Evolutionary conservation across 208 protist genomes (phyloP).

Genomic region (Acanthamoeba triangularis): DNA sequence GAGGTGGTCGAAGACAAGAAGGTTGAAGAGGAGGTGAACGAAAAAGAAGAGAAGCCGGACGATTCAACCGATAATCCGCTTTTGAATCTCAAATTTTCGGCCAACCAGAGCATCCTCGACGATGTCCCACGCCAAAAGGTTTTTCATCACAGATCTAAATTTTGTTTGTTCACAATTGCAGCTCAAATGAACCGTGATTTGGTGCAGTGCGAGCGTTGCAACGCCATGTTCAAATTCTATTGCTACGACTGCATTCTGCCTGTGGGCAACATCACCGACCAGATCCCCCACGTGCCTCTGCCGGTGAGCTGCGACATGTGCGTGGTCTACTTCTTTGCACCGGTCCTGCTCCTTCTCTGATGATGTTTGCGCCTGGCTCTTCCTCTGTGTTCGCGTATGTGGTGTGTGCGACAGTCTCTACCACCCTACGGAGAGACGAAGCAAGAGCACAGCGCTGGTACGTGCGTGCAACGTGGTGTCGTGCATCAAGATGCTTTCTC

Average conservation of each 20-base stretch:
- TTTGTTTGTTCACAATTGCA: background rate
- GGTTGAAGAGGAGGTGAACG: background rate
- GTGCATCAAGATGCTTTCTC: background rate
- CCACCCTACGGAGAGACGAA: background rate
- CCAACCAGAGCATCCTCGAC: background rate
- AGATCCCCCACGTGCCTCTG: background rate
- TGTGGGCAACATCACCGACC: background rate
- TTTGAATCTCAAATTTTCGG: background rate
- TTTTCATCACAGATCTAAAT: background rate
- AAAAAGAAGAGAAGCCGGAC: background rate
- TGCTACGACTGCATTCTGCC: conserved; percentile 10
- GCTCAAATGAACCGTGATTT: background rate
- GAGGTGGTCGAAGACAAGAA: background rate
- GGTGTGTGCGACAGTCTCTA: background rate
- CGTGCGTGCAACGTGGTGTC: background rate
- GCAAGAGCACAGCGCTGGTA: conserved; percentile 42
- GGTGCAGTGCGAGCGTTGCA: conserved; percentile 7
- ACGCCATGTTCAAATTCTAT: conserved; percentile 3
- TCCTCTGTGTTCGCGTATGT: background rate
- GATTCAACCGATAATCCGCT: background rate
- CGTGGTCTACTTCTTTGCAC: background rate
- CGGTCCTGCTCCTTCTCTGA: background rate
- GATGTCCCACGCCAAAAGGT: background rate
- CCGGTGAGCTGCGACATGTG: conserved; percentile 43
- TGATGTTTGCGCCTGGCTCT: background rate